These are phyloP conservation scores for Lithocarpus polystachyus DNA, from an alignment of 306 rosid genomes.

Conservation along the genomic window DNA sequence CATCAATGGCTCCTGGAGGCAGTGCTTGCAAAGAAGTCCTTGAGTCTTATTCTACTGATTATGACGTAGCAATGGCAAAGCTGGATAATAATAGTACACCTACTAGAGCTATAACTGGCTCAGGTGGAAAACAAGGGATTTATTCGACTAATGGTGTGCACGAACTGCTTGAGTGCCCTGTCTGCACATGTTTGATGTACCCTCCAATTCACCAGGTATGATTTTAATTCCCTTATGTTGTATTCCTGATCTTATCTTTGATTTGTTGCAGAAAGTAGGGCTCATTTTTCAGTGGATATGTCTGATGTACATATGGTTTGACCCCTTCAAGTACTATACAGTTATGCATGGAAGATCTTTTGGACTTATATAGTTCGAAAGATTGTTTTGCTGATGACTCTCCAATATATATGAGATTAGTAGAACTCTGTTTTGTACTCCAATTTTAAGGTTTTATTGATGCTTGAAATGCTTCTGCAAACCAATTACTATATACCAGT, in stretches of 20 bases:
- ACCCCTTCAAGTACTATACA: background rate
- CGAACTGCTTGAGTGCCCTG: constrained; percentile 86
- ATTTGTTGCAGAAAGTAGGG: background rate
- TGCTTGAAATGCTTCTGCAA: background rate
- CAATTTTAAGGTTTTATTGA: constrained; percentile 6
- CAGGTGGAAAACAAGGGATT: constrained; percentile 51
- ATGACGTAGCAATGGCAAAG: constrained; percentile 53
- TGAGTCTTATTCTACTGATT: constrained; percentile 52
- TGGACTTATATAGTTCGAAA: no score
- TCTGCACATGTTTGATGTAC: constrained; percentile 82
- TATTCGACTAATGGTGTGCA: constrained; percentile 75
- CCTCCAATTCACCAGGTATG: constrained; percentile 93
- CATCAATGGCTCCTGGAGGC: constrained; percentile 68
- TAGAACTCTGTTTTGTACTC: background rate
- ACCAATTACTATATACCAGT: background rate
- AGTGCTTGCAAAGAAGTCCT: constrained; percentile 64
- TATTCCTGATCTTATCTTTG: background rate
- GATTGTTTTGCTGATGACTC: background rate
- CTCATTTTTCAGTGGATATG: background rate
- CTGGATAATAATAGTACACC: constrained; percentile 45
- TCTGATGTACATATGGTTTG: background rate
- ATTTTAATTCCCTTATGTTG: background rate
- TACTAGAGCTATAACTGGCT: constrained; percentile 39
- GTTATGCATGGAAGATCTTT: background rate
- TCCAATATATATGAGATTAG: background rate